Percentiles rank a stretch among this genome's conserved stretches.
Conservation (phyloP, 2,329 filamentous ascomycete species). For the Hymenoscyphus scutula region DNA sequence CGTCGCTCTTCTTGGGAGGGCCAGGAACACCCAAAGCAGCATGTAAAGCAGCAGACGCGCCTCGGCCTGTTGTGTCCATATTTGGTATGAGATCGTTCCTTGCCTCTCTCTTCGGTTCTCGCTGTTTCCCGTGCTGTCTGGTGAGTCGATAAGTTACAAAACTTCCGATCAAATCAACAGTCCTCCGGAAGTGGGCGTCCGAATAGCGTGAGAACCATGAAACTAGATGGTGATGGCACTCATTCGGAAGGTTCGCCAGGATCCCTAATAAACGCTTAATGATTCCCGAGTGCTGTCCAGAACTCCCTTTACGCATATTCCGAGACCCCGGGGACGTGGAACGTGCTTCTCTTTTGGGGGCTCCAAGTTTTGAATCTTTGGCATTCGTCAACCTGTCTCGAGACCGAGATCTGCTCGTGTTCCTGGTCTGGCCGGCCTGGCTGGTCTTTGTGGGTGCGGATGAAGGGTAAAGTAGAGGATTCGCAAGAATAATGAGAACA, state of each 20-base stretch:
- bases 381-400: constrained; percentile 20
- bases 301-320: constrained; percentile 30
- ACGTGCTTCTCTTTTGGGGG: constrained; percentile 11
- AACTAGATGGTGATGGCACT: constrained; percentile 74
- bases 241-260: constrained; percentile 69
- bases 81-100: constrained; percentile 70
- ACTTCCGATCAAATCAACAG: constrained; percentile 73
- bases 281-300: constrained; percentile 74
- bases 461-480: constrained; percentile 67
- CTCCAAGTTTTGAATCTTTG: constrained; percentile 10
- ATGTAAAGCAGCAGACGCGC: constrained; percentile 65
- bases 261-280: constrained; percentile 82
- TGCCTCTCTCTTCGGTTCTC: constrained; percentile 57
- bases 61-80: constrained; percentile 62
- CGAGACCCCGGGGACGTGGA: constrained; percentile 14
- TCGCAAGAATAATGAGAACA: constrained; percentile 73
- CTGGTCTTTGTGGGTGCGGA: constrained; percentile 9
- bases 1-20: constrained; percentile 52
- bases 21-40: constrained; percentile 64
- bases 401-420: constrained; percentile 27
- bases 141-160: constrained; percentile 81
- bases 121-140: constrained; percentile 66
- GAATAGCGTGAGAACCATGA: constrained; percentile 75
- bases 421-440: not conserved
- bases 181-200: constrained; percentile 62